Percentiles rank a stretch among this genome's conserved stretches.
Evolutionary conservation across 257 asterid species (phyloP).

Genomic region (Ophiorrhiza pumila): DNA sequence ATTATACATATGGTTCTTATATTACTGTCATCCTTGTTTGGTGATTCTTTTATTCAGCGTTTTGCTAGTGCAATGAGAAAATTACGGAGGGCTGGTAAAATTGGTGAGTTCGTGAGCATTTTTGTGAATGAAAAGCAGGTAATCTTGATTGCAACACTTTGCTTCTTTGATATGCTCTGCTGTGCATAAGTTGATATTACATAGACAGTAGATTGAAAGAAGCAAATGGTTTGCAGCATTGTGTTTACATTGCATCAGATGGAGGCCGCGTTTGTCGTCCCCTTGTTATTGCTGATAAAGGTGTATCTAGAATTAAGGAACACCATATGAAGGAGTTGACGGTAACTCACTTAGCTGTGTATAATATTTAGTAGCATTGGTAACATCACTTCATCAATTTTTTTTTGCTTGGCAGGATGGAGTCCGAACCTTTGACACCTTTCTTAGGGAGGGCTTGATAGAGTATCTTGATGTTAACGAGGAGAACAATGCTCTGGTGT

Average conservation of each 20-base stretch:
- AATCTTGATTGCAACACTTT: constrained; percentile 11
- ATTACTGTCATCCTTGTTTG: not conserved
- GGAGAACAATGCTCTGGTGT: constrained; percentile 92
- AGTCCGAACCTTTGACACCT: constrained; percentile 71
- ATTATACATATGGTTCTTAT: not conserved
- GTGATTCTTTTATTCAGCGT: constrained; percentile 37
- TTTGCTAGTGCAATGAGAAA: constrained; percentile 75
- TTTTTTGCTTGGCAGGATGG: constrained; percentile 69
- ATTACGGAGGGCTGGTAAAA: constrained; percentile 80
- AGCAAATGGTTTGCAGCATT: constrained; percentile 54
- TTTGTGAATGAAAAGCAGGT: constrained; percentile 90
- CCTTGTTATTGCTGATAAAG: constrained; percentile 88
- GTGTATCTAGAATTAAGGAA: constrained; percentile 87
- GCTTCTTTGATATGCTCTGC: constrained; percentile 1
- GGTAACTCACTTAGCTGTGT: constrained; percentile 40
- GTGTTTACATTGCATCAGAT: constrained; percentile 96
- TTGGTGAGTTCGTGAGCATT: constrained; percentile 93
- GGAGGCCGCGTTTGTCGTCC: constrained; percentile 99
- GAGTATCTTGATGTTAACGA: constrained; percentile 98
- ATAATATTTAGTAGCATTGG: constrained; percentile 9
- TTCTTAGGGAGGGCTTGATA: constrained; percentile 78
- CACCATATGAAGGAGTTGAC: constrained; percentile 95
- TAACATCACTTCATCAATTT: constrained; percentile 19
- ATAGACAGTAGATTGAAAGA: constrained; percentile 10
- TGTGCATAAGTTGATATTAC: not conserved